phyloP scores from a whole-genome alignment of 1,139 yeast genomes.

The Scheffersomyces segobiensis region DNA sequence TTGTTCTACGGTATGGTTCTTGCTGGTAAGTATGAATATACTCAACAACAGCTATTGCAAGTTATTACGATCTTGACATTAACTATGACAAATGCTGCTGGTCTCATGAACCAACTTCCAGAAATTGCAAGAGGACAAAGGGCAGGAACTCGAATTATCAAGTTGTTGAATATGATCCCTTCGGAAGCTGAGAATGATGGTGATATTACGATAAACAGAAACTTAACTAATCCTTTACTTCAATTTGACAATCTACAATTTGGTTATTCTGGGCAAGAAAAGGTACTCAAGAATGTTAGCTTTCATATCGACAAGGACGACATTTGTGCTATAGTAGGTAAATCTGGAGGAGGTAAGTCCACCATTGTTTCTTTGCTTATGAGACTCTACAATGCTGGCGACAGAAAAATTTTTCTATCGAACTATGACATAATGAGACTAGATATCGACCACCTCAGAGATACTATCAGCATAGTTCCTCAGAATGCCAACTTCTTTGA shows the following conservation, averaged over 20 bases:
- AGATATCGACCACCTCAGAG: slow-evolving; percentile 51
- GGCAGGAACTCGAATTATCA: slow-evolving; percentile 58
- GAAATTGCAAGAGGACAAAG: slow-evolving; percentile 76
- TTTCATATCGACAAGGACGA: slow-evolving; percentile 47
- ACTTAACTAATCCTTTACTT: slow-evolving; percentile 23
- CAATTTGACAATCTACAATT: slow-evolving; percentile 48
- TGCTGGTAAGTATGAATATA: slow-evolving; percentile 57
- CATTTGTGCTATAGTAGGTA: slow-evolving; percentile 67
- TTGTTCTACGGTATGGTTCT: slow-evolving; percentile 76
- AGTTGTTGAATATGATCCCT: slow-evolving; percentile 37
- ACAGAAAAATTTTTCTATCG: slow-evolving; percentile 37
- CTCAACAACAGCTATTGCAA: slow-evolving; percentile 57
- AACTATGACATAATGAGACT: slow-evolving; percentile 44
- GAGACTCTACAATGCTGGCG: slow-evolving; percentile 46
- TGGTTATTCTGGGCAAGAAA: slow-evolving; percentile 39
- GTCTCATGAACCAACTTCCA: slow-evolving; percentile 65
- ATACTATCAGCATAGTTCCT: slow-evolving; percentile 61
- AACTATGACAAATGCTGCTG: slow-evolving; percentile 65
- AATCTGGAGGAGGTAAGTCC: slow-evolving; percentile 81
- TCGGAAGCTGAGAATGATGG: slow-evolving; percentile 35
- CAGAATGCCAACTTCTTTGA: slow-evolving; percentile 67
- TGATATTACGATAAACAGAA: slow-evolving; percentile 12
- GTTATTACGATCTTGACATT: slow-evolving; percentile 74
- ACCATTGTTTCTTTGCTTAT: slow-evolving; percentile 58
- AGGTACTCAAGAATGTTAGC: slow-evolving; percentile 37